phyloP scores from a whole-genome alignment of 805 yeast species.

The Starmerella gropengiesseri region DNA sequence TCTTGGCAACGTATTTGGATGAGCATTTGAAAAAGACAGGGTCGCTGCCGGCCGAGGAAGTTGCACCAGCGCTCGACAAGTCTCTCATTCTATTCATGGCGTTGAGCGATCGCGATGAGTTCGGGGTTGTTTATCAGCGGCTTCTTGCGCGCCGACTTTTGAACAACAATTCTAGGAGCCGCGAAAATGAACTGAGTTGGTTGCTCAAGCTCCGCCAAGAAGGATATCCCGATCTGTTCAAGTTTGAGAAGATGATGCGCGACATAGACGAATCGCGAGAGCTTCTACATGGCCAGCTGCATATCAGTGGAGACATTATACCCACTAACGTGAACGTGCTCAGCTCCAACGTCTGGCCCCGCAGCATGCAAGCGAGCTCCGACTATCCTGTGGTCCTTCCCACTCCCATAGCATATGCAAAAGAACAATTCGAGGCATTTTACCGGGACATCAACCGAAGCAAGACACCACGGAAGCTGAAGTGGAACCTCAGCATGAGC shows the following conservation, averaged over 20 bases:
- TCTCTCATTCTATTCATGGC: conserved; percentile 78
- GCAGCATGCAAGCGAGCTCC: conserved; percentile 20
- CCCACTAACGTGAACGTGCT: conserved; percentile 47
- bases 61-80: conserved; percentile 58
- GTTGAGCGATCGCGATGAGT: conserved; percentile 85
- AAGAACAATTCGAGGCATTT: conserved; percentile 39
- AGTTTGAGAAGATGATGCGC: conserved; percentile 87
- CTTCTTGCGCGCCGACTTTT: conserved; percentile 80
- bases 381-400: conserved; percentile 30
- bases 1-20: conserved; percentile 49
- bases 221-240: conserved; percentile 6
- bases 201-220: conserved; percentile 11
- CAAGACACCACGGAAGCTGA: conserved; percentile 35
- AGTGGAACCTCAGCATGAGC: conserved; percentile 80
- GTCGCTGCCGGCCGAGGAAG: conserved; percentile 48
- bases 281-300: conserved; percentile 51
- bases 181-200: conserved; percentile 58
- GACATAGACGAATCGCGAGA: conserved; percentile 64
- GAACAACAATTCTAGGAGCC: conserved; percentile 71
- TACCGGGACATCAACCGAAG: conserved; percentile 30
- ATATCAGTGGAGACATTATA: conserved; percentile 36
- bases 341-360: conserved; percentile 67
- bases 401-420: conserved; percentile 34
- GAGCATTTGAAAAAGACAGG: conserved; percentile 61
- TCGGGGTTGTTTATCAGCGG: conserved; percentile 81